Conservation (phyloP, 495 filamentous ascomycete species). For the Penicillium ucsense region DNA sequence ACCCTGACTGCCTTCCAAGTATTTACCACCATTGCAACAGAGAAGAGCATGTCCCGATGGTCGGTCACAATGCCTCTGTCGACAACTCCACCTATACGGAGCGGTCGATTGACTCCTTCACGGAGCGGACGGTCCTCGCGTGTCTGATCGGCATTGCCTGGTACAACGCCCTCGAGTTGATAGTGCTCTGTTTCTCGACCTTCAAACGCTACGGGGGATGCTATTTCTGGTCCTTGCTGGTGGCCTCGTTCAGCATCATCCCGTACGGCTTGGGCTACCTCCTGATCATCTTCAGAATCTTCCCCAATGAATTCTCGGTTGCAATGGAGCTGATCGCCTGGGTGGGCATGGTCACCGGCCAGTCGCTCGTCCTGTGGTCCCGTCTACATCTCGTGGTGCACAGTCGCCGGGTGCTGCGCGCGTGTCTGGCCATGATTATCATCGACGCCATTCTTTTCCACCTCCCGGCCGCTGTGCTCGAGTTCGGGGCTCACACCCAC, state of each 20-base stretch:
- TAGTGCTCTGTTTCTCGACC: constrained; percentile 37
- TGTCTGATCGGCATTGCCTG: constrained; percentile 36
- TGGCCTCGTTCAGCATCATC: constrained; percentile 41
- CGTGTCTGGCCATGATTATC: constrained; percentile 46
- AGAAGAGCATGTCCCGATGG: constrained; percentile 18
- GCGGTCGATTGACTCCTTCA: constrained; percentile 6
- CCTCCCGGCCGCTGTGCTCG: constrained; percentile 38
- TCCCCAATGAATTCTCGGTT: constrained; percentile 20
- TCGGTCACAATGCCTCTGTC: constrained; percentile 7
- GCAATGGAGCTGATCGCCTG: constrained; percentile 41
- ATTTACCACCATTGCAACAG: no score
- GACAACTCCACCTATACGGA: constrained; percentile 16
- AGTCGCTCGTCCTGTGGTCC: constrained; percentile 55
- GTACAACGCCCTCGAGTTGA: constrained; percentile 41
- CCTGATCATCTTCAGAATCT: constrained; percentile 39
- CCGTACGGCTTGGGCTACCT: constrained; percentile 44
- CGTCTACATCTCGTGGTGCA: constrained; percentile 45
- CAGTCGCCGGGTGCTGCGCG: constrained; percentile 31
- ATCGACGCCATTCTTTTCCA: constrained; percentile 41
- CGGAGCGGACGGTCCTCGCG: constrained; percentile 12
- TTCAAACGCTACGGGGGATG: constrained; percentile 40
- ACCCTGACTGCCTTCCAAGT: no score
- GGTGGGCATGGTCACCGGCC: constrained; percentile 50
- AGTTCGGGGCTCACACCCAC: constrained; percentile 35
- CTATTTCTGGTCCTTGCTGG: constrained; percentile 46